Evolutionary conservation across 2,329 filamentous ascomycete genomes (phyloP).

Genomic region (Zelopaecilomyces penicillatus): DNA sequence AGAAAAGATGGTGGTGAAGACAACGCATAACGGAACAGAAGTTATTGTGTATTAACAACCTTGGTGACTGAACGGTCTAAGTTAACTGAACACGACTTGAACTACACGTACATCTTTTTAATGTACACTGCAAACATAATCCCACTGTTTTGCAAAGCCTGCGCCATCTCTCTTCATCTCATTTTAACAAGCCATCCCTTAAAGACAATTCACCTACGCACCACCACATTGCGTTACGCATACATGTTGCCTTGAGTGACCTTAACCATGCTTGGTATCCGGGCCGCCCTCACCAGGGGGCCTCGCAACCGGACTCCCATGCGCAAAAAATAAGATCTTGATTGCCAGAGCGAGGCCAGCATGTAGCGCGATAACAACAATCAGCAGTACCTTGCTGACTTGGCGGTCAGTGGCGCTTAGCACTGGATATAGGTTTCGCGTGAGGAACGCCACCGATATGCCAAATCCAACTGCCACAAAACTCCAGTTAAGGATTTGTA

Average conservation of each 20-base stretch:
- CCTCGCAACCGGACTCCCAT: conserved; percentile 48
- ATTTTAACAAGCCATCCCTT: too few species aligned
- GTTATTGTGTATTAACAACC: not conserved
- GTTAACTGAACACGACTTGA: conserved; percentile 4
- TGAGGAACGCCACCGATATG: conserved; percentile 71
- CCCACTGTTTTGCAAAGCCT: too few species aligned
- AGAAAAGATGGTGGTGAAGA: not conserved
- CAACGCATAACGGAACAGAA: not conserved
- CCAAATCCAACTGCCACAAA: conserved; percentile 85
- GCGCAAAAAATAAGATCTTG: conserved; percentile 93
- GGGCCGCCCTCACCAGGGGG: conserved; percentile 24
- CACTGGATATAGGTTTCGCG: conserved; percentile 84
- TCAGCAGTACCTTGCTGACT: conserved; percentile 77
- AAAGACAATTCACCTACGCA: too few species aligned
- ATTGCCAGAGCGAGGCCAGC: conserved; percentile 87
- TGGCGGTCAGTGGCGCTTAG: conserved; percentile 87
- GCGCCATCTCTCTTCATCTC: too few species aligned
- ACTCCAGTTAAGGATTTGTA: conserved; percentile 83
- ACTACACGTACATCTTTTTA: conserved; percentile 14
- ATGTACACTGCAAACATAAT: conserved; percentile 11
- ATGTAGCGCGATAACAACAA: conserved; percentile 78
- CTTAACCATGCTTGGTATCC: conserved; percentile 9
- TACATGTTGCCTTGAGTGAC: too few species aligned
- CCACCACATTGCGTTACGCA: too few species aligned
- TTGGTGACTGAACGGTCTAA: not conserved